Base-by-base conservation (phyloP, 805 yeast species). In the Alloascoidea africana region DNA sequence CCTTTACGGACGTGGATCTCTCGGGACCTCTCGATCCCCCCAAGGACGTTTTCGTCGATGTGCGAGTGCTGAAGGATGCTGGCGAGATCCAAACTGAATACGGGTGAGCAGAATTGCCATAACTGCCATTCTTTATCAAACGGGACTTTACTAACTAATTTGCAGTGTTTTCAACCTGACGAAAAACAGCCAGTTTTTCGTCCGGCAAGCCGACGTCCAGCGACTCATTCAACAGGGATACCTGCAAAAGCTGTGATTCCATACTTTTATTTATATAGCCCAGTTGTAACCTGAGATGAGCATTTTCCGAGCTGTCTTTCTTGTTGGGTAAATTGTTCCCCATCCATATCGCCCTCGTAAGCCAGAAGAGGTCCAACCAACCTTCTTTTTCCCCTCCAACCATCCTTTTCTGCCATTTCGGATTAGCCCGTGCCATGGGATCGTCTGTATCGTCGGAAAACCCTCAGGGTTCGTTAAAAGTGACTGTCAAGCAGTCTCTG, bases 61-160 rank as follows among this genome's bases (percentile, higher is more conserved):
- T 91, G 3, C 63, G 98, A 41, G 97, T 89, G 4, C 58, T 89
- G 37, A 81, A 81, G 53, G 94, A 89, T 49, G 96, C 94, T 0
- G 98, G 98, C 1, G 97, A 91, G 52, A 85, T 89, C 27, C 96
- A 87, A 52, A 91, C 98, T 0, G 98, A 89, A 54, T 89, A 89
- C 49, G 98, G 96, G 54, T 51, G 37, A 16, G 54, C 37, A 18
- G n/a, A 3, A 8, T 15, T 4, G 15, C 14, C 13, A 14, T 17
- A 14, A 17, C 14, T 27, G 6, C 15, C 17, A 18, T 23, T 6
- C 36, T 41, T 36, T 15, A 17, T 15, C 27, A 11, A 14, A 13
- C 4, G 16, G 14, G 5, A 17, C 14, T 8, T 11, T 16, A 18
- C 38, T 43, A 27, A 33, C 39, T 5, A 23, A 17, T 16, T 8